phyloP scores from a whole-genome alignment of 306 rosid species.

The Cucumis sativus region Cucumber_9930_V3 NC_026657.2:10044501-10045000 shows the following conservation, averaged over 20 bases:
- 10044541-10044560: not conserved
- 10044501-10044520: not conserved
- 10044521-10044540: not conserved
- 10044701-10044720: not conserved
- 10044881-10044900: too few species aligned
- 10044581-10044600: not conserved
- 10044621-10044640: not conserved
- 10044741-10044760: not conserved
- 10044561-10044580: not conserved
- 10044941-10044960: too few species aligned
- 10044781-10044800: not conserved
- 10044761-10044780: not conserved
- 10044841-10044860: not conserved
- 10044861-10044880: too few species aligned
- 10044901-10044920: too few species aligned
- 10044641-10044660: conserved; percentile 2
- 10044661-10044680: not conserved
- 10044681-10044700: not conserved
- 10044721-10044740: not conserved
- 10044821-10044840: not conserved
- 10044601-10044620: not conserved
- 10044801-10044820: not conserved
- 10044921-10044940: too few species aligned
- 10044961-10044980: too few species aligned
- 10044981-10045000: too few species aligned